phyloP scores from a whole-genome alignment of 192 early-diverging fungal genomes.

The Backusella luteola region DNA sequence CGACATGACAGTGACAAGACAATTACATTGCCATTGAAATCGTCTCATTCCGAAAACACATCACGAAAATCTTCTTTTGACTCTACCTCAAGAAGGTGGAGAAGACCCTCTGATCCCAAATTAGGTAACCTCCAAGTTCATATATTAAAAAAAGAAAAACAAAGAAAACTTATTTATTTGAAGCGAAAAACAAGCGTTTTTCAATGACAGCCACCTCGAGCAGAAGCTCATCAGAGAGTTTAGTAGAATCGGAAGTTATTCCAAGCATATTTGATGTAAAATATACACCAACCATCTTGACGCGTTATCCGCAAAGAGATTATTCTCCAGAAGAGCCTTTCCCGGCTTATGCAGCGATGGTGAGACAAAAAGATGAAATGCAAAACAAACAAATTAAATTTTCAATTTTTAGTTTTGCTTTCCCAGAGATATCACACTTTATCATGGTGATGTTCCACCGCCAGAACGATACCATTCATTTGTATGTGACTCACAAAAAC shows the following conservation, averaged over 20 bases:
- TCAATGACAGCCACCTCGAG: not conserved
- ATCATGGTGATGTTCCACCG: constrained; percentile 24
- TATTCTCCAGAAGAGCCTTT: constrained; percentile 25
- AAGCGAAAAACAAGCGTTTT: not conserved
- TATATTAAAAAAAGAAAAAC: not conserved
- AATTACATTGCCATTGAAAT: not conserved
- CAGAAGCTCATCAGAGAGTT: not conserved
- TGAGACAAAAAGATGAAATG: not conserved
- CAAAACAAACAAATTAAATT: not conserved
- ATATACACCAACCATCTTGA: constrained; percentile 27
- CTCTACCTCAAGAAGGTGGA: not conserved
- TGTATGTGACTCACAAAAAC: constrained; percentile 19
- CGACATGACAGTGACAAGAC: constrained; percentile 5
- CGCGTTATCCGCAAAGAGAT: constrained; percentile 22
- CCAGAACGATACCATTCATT: constrained; percentile 32
- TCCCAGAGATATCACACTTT: constrained; percentile 32
- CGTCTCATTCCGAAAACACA: not conserved
- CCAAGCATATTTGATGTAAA: constrained; percentile 30
- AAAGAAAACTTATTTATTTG: not conserved
- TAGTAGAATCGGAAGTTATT: not conserved
- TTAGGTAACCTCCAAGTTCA: not conserved
- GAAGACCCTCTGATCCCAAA: constrained; percentile 11
- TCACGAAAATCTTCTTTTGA: not conserved
- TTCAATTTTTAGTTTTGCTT: constrained; percentile 32
- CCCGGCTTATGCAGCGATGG: constrained; percentile 34